phyloP scores from a whole-genome alignment of 2,329 filamentous ascomycete genomes.

The Aspergillus uvarum region DNA sequence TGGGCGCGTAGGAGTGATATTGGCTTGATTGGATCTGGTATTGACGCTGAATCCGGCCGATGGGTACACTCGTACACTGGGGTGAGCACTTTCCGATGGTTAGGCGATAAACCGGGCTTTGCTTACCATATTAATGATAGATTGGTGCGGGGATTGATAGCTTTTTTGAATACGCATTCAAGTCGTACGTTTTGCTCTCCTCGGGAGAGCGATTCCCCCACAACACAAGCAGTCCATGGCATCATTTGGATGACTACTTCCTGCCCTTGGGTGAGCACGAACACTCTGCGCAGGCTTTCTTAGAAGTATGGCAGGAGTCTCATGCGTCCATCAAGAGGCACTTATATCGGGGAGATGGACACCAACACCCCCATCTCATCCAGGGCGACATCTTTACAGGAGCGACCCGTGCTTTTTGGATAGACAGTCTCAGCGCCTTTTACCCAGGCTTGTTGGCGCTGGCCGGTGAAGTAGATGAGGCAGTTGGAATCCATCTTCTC shows the following conservation, averaged over 20 bases:
- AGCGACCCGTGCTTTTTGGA: constrained; percentile 86
- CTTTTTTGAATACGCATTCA: constrained; percentile 97
- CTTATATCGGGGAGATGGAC: constrained; percentile 72
- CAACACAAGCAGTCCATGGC: constrained; percentile 42
- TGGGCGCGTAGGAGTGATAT: constrained; percentile 84
- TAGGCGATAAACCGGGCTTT: background rate
- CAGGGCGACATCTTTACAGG: constrained; percentile 88
- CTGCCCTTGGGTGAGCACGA: constrained; percentile 62
- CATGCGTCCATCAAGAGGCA: constrained; percentile 87
- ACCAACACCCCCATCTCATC: constrained; percentile 87
- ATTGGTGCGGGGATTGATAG: constrained; percentile 96
- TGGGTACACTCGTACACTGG: constrained; percentile 91
- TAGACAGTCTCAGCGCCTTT: constrained; percentile 93
- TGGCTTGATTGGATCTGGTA: constrained; percentile 83
- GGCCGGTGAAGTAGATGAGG: constrained; percentile 87
- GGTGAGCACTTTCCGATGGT: constrained; percentile 29
- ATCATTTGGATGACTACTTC: constrained; percentile 64
- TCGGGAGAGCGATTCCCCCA: constrained; percentile 55
- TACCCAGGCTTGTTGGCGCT: constrained; percentile 86
- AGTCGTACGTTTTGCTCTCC: constrained; percentile 87
- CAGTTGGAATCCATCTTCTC: constrained; percentile 82
- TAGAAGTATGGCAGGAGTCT: constrained; percentile 79
- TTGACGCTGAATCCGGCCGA: constrained; percentile 84
- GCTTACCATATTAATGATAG: constrained; percentile 28
- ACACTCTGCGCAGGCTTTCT: constrained; percentile 73